Percentiles rank a stretch among this genome's conserved stretches.
Conservation (phyloP, 2,329 filamentous ascomycete species). For the Rosellinia necatrix region DNA sequence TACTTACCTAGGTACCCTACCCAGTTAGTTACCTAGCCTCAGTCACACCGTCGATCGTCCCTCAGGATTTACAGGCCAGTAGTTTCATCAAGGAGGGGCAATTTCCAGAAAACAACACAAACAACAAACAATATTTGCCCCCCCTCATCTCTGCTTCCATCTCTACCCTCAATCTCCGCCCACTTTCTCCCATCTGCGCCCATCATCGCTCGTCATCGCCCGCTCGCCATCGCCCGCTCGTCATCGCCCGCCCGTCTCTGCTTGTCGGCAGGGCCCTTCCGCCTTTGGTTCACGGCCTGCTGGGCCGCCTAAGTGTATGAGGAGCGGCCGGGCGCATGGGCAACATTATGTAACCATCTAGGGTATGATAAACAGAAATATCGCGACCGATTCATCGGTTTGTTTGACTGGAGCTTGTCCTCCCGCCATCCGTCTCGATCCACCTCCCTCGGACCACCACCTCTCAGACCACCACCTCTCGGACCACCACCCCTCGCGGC, state of each 20-base stretch:
- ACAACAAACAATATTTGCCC: slow-evolving; percentile 5
- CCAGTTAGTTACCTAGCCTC: not conserved
- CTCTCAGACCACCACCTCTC: not conserved
- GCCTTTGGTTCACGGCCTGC: too few relatives aligned
- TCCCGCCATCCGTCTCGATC: not conserved
- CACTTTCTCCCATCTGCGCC: not conserved
- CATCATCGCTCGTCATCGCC: not conserved
- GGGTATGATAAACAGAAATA: too few relatives aligned
- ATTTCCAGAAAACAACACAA: not conserved
- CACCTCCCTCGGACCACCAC: not conserved
- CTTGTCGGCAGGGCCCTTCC: too few relatives aligned
- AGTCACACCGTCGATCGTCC: too few relatives aligned
- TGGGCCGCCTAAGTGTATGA: too few relatives aligned
- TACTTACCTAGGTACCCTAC: not conserved
- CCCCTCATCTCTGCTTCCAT: not conserved
- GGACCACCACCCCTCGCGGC: not conserved
- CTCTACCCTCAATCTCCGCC: too few relatives aligned
- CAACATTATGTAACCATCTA: too few relatives aligned
- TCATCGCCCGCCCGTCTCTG: too few relatives aligned
- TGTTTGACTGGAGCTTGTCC: too few relatives aligned
- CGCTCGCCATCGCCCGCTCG: not conserved
- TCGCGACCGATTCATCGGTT: too few relatives aligned
- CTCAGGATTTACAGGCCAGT: not conserved
- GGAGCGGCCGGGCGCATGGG: too few relatives aligned
- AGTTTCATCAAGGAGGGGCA: not conserved